These are phyloP conservation scores for Begonia peltatifolia DNA, from an alignment of 306 rosid species.

Conservation along the genomic window DNA sequence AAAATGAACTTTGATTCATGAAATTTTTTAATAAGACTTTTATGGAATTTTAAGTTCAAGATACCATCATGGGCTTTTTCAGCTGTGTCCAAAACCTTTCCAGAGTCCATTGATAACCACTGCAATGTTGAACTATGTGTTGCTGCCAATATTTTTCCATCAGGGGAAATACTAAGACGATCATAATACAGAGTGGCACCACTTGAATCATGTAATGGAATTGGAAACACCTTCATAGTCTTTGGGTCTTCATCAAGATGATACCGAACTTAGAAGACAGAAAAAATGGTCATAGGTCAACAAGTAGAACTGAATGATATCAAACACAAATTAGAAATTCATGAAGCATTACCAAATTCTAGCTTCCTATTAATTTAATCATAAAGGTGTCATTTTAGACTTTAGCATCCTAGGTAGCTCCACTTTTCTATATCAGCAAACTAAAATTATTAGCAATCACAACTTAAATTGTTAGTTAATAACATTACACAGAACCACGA, in stretches of 20 bases:
- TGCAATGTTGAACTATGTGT: slow-evolving; percentile 85
- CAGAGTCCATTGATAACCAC: slow-evolving; percentile 80
- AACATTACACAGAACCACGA: too few relatives aligned
- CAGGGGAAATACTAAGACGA: slow-evolving; percentile 71
- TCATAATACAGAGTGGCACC: slow-evolving; percentile 61
- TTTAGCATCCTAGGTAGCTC: too few relatives aligned
- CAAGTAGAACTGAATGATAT: too few relatives aligned
- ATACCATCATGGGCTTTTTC: slow-evolving; percentile 92
- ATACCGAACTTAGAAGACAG: slow-evolving; percentile 61
- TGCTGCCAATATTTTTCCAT: slow-evolving; percentile 64
- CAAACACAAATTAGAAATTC: too few relatives aligned
- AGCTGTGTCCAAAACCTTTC: slow-evolving; percentile 83
- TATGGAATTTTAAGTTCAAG: neutral
- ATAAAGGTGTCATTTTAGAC: too few relatives aligned
- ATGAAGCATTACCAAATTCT: too few relatives aligned
- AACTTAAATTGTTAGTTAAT: too few relatives aligned
- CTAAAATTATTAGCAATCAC: too few relatives aligned
- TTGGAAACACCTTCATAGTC: slow-evolving; percentile 75
- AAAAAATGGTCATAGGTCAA: neutral
- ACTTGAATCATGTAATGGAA: slow-evolving; percentile 60
- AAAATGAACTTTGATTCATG: too few relatives aligned
- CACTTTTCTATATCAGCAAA: too few relatives aligned
- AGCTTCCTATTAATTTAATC: too few relatives aligned
- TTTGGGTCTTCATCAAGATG: slow-evolving; percentile 95
- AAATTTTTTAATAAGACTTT: too few relatives aligned